Evolutionary conservation across 164 flowering plant species (phyloP).

Genomic region (Vitis rotundifolia): DNA sequence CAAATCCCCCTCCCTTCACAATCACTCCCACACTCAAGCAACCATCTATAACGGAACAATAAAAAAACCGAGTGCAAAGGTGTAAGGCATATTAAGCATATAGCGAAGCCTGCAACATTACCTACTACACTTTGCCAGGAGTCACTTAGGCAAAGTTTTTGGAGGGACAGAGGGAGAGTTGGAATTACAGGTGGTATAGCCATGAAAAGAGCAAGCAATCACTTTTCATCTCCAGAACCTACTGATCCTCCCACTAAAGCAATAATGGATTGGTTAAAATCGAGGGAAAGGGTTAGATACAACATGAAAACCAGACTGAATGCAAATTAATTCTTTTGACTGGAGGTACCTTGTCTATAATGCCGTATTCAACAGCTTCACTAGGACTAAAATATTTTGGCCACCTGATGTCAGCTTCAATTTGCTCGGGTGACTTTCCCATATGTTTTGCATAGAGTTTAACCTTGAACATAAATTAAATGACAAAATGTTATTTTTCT

Average conservation of each 20-base stretch:
- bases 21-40: not conserved
- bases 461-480: slow-evolving; percentile 47
- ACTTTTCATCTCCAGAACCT: slow-evolving; percentile 7
- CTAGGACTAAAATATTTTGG: slow-evolving; percentile 95
- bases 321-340: not conserved
- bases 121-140: slow-evolving; percentile 18
- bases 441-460: slow-evolving; percentile 64
- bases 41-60: slow-evolving; percentile 3
- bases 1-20: not conserved
- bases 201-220: slow-evolving; percentile 24
- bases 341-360: slow-evolving; percentile 81
- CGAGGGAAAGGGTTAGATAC: not conserved
- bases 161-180: slow-evolving; percentile 4
- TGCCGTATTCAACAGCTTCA: slow-evolving; percentile 97
- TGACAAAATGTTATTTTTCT: not conserved
- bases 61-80: slow-evolving; percentile 8
- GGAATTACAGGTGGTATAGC: slow-evolving; percentile 7
- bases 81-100: not conserved
- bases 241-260: not conserved
- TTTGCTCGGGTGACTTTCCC: slow-evolving; percentile 76
- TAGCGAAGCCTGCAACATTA: slow-evolving; percentile 1
- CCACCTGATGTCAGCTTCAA: slow-evolving; percentile 79
- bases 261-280: slow-evolving; percentile 11
- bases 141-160: slow-evolving; percentile 10
- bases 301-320: not conserved